These are phyloP conservation scores for Thelephora terrestris DNA, from an alignment of 1,284 basidiomycete species.

Conservation along the genomic window DNA sequence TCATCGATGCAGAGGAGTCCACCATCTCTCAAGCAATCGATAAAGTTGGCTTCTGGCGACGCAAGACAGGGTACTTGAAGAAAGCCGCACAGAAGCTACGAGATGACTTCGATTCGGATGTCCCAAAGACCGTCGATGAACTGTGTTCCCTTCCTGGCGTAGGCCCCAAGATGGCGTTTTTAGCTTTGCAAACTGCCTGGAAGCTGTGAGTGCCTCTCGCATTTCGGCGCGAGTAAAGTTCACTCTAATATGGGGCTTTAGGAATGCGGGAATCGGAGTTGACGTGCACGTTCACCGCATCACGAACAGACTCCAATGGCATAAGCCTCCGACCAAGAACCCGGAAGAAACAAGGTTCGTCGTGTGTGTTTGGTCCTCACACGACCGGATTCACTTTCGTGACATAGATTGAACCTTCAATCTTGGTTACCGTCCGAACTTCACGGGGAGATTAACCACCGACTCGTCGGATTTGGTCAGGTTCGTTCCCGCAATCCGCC, in stretches of 20 bases:
- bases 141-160: constrained; percentile 80
- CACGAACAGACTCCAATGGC: constrained; percentile 89
- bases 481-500: constrained; percentile 25
- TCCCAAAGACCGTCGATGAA: constrained; percentile 81
- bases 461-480: constrained; percentile 92
- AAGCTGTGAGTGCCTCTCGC: constrained; percentile 43
- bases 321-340: constrained; percentile 70
- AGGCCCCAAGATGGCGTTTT: constrained; percentile 89
- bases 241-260: constrained; percentile 19
- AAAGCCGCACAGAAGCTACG: constrained; percentile 58
- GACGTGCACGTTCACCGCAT: constrained; percentile 96
- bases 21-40: constrained; percentile 66
- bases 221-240: neutral
- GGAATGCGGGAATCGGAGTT: constrained; percentile 92
- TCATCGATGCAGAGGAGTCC: constrained; percentile 56
- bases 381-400: neutral
- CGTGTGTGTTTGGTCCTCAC: neutral
- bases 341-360: constrained; percentile 79
- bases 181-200: constrained; percentile 81
- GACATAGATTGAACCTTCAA: constrained; percentile 67
- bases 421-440: constrained; percentile 82
- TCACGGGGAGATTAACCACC: constrained; percentile 76
- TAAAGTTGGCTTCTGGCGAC: constrained; percentile 90
- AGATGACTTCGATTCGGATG: constrained; percentile 68
- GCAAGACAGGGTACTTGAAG: constrained; percentile 77